Evolutionary conservation across 805 yeast species (phyloP).

Genomic region (Candida qinlingensis): DNA sequence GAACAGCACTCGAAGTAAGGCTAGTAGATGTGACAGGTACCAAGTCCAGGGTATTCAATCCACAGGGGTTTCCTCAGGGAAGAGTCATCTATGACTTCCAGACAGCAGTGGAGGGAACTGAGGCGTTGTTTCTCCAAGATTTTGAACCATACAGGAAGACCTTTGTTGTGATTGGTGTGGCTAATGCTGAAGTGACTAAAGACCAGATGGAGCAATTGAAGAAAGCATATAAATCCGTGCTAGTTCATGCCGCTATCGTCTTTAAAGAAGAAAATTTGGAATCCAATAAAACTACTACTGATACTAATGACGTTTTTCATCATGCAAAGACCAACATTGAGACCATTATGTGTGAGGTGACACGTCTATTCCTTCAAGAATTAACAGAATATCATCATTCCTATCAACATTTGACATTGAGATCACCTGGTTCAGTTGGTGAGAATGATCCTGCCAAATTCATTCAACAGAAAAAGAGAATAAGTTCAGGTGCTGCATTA

Average conservation of each 20-base stretch:
- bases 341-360: constrained; percentile 68
- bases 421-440: constrained; percentile 71
- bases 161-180: constrained; percentile 52
- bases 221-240: constrained; percentile 43
- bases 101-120: constrained; percentile 42
- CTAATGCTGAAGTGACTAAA: constrained; percentile 20
- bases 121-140: constrained; percentile 68
- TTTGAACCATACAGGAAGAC: constrained; percentile 86
- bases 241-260: constrained; percentile 48
- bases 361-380: constrained; percentile 55
- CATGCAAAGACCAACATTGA: constrained; percentile 35
- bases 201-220: constrained; percentile 36
- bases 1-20: constrained; percentile 55
- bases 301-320: constrained; percentile 6
- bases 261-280: constrained; percentile 30
- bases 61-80: constrained; percentile 82
- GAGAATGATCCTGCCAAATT: constrained; percentile 40
- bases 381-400: constrained; percentile 68
- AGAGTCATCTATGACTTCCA: constrained; percentile 55
- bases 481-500: constrained; percentile 25
- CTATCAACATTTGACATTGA: constrained; percentile 69
- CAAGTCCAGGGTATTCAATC: constrained; percentile 58
- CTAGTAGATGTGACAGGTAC: constrained; percentile 72
- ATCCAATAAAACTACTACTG: neutral
- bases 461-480: constrained; percentile 35